Conservation (phyloP, 306 rosid species). For the Astragalus glycyphyllos region DNA sequence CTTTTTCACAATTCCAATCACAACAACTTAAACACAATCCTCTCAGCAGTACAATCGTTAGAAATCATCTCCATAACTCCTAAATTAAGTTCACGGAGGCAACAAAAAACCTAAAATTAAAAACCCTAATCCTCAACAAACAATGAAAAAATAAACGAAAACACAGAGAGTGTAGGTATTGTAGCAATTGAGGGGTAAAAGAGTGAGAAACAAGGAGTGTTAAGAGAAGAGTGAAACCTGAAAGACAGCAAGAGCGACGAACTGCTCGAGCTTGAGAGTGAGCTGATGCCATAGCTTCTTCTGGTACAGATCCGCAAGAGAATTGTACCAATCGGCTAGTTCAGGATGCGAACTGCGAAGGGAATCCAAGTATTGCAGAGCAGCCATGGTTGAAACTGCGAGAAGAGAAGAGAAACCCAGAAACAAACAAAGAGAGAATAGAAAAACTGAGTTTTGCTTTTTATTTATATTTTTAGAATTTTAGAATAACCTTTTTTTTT, state of each 20-base stretch:
- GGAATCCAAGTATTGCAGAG: slow-evolving; percentile 89
- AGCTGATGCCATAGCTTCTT: slow-evolving; percentile 99
- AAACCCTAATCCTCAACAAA: slow-evolving; percentile 61
- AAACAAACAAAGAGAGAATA: background rate
- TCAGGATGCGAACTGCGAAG: slow-evolving; percentile 91
- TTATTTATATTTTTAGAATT: background rate
- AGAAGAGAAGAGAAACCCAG: background rate
- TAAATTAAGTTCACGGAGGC: slow-evolving; percentile 9
- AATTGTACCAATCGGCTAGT: slow-evolving; percentile 87
- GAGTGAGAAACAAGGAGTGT: background rate
- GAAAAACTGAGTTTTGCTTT: background rate
- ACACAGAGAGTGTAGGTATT: background rate
- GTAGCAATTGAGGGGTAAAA: slow-evolving; percentile 11
- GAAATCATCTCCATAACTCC: slow-evolving; percentile 26
- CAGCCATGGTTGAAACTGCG: slow-evolving; percentile 71
- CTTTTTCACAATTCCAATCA: slow-evolving; percentile 10
- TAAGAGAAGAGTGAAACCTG: slow-evolving; percentile 58
- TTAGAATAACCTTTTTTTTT: background rate
- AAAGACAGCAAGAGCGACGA: slow-evolving; percentile 84
- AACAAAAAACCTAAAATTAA: background rate
- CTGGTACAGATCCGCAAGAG: slow-evolving; percentile 98
- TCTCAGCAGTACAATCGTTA: background rate
- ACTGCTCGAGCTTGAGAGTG: slow-evolving; percentile 97
- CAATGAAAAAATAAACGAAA: background rate
- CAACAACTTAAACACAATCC: slow-evolving; percentile 29